Evolutionary conservation across 495 filamentous ascomycete species (phyloP).

Genomic region (Hyaloscypha finlandica): DNA sequence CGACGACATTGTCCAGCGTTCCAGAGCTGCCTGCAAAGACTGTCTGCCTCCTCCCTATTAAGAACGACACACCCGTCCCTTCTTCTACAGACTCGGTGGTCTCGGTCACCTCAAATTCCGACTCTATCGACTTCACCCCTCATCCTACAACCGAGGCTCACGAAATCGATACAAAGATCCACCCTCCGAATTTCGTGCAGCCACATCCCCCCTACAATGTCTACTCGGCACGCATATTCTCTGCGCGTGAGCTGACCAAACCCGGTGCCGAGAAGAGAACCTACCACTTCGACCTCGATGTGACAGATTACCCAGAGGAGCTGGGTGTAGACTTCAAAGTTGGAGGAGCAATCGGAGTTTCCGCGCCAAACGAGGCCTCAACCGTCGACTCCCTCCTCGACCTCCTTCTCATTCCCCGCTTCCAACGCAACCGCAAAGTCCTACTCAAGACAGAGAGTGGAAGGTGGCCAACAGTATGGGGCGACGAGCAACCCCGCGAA

Average conservation of each 20-base stretch:
- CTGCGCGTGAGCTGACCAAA: constrained; percentile 82
- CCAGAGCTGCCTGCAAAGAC: constrained; percentile 73
- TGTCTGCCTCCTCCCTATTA: constrained; percentile 60
- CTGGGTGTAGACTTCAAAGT: constrained; percentile 91
- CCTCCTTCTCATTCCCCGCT: constrained; percentile 71
- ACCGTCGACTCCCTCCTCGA: constrained; percentile 85
- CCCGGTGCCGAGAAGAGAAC: constrained; percentile 95
- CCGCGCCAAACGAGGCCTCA: constrained; percentile 77
- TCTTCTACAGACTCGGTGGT: constrained; percentile 21
- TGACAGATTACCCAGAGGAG: constrained; percentile 91
- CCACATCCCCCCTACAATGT: constrained; percentile 95
- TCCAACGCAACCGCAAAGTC: constrained; percentile 78
- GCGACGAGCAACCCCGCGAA: constrained; percentile 81
- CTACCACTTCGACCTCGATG: constrained; percentile 94
- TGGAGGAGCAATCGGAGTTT: constrained; percentile 91
- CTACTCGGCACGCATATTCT: constrained; percentile 79
- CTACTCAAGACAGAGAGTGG: constrained; percentile 75
- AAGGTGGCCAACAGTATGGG: constrained; percentile 98
- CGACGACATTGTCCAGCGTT: constrained; percentile 67
- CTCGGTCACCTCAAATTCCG: constrained; percentile 21
- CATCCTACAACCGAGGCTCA: constrained; percentile 35
- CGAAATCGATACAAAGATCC: constrained; percentile 46
- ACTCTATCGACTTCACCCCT: constrained; percentile 44
- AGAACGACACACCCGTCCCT: constrained; percentile 16
- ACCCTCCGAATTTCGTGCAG: constrained; percentile 87